A percentile compares a stretch with the other conserved stretches of the same genome.
phyloP scores from a whole-genome alignment of 345 rosid species.

The sweet orange (Citrus sinensis) region DNA sequence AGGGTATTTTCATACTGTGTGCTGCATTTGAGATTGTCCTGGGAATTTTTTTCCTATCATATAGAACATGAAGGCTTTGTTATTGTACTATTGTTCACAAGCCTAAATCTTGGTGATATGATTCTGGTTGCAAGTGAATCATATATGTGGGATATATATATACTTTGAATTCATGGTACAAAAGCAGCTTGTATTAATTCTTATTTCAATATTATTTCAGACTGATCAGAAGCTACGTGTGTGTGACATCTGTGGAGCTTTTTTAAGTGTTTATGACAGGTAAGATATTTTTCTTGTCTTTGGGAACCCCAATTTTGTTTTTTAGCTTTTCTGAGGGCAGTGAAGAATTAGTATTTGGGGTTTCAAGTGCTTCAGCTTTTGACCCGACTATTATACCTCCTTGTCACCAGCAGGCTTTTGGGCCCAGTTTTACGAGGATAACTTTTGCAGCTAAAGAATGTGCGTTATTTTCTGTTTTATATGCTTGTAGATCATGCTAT shows the following conservation, averaged over 20 bases:
- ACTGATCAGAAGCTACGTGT: constrained; percentile 99
- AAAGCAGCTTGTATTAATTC: neutral
- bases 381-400: constrained; percentile 91
- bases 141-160: neutral
- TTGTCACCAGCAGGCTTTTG: constrained; percentile 99
- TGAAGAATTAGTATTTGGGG: constrained; percentile 56
- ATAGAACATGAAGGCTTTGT: neutral
- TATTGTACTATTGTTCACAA: neutral
- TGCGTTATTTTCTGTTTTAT: constrained; percentile 87
- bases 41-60: neutral
- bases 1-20: neutral
- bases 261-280: constrained; percentile 96
- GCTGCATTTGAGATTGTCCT: neutral
- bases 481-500: constrained; percentile 58
- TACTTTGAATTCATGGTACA: too few species aligned
- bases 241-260: constrained; percentile 99
- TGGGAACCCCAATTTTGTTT: constrained; percentile 14
- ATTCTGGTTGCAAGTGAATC: neutral
- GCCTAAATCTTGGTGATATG: neutral
- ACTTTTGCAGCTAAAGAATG: constrained; percentile 99
- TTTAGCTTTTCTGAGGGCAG: constrained; percentile 36
- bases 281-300: constrained; percentile 31
- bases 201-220: constrained; percentile 37
- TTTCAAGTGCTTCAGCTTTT: constrained; percentile 91
- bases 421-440: constrained; percentile 99